These are phyloP conservation scores for Sindora glabra DNA, from an alignment of 306 rosid genomes.

Conservation along the genomic window DNA sequence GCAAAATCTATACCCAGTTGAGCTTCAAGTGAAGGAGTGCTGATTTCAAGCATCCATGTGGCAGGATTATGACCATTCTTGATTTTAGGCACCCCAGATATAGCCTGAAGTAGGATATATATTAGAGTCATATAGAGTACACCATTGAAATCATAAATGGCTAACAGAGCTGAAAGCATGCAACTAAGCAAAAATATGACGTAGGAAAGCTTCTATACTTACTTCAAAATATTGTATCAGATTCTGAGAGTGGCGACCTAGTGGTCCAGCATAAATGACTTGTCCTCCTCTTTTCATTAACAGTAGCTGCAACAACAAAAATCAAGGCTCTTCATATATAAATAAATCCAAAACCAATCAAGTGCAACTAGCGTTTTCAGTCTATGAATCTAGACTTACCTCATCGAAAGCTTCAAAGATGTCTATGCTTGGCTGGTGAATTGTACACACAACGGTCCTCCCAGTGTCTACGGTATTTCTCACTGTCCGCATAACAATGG, in stretches of 20 bases:
- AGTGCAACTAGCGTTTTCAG: too few species aligned
- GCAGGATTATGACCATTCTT: slow-evolving; percentile 68
- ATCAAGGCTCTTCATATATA: background rate
- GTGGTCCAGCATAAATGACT: slow-evolving; percentile 45
- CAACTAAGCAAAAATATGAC: background rate
- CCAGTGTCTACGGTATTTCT: slow-evolving; percentile 25
- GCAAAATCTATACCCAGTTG: slow-evolving; percentile 52
- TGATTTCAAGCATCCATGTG: slow-evolving; percentile 77
- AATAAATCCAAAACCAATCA: too few species aligned
- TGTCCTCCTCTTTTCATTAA: slow-evolving; percentile 55
- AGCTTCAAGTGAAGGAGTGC: slow-evolving; percentile 37
- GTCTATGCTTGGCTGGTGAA: slow-evolving; percentile 40
- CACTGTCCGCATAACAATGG: slow-evolving; percentile 30
- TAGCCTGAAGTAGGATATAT: slow-evolving; percentile 21
- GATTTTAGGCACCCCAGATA: slow-evolving; percentile 51
- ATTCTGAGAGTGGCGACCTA: slow-evolving; percentile 33
- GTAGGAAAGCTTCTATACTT: background rate
- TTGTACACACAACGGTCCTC: slow-evolving; percentile 29
- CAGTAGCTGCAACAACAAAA: slow-evolving; percentile 23
- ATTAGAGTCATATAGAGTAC: background rate
- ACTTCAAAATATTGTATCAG: slow-evolving; percentile 49
- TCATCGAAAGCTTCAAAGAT: slow-evolving; percentile 36
- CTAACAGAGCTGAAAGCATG: background rate
- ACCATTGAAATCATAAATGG: background rate
- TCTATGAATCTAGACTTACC: too few species aligned